Base-by-base conservation (phyloP, 1,284 basidiomycete genomes). In the Austroboletus niveus region DNA sequence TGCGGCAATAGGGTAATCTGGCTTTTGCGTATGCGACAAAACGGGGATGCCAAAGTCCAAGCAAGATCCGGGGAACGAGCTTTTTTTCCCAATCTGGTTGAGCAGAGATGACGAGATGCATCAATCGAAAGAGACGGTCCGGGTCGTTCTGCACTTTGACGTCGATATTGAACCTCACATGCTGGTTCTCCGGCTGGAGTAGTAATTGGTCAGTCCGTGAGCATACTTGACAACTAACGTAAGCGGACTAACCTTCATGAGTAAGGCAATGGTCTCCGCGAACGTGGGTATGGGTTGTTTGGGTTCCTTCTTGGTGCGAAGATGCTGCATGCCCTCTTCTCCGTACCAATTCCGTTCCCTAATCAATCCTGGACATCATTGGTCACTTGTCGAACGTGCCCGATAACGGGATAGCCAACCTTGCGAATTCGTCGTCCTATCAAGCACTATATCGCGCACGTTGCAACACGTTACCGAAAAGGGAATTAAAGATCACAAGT, bases 81-180 rank as follows among this genome's bases (percentile, higher is more conserved):
- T 69, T 72, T 4, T 81, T 87, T 69, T 94, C 80, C 88, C 90
- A 98, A 36, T 82, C 73, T 2, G 82, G 77, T 56, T 93, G 85
- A 15, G 76, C 69, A 24, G 82, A 77, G 52, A 99, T 84, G 54
- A 84, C 78, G 42, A 72, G 72, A 71, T 91, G 81, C 85, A 99
- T 94, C 43, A 98, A 78, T 15, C 74, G 71, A 74, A 99, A 99
- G 38, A 99, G 80, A 38, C 83, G 82, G 47, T 84, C 84, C 0
- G 97, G 94, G 62, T 96, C 84, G 68, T 97, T 98, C 65, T 94
- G 87, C 38, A 91, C 84, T 72, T 99, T 98, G 66, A 96, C 90
- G 69, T 98, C 94, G 54, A 98, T 82, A 70, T 97, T 92, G 67
- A 98, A 89, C 60, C 85, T 85, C 66, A 92, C 87, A 61, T 94